Evolutionary conservation across 2,329 filamentous ascomycete genomes (phyloP).

Genomic region (Colletotrichum sp.): DNA sequence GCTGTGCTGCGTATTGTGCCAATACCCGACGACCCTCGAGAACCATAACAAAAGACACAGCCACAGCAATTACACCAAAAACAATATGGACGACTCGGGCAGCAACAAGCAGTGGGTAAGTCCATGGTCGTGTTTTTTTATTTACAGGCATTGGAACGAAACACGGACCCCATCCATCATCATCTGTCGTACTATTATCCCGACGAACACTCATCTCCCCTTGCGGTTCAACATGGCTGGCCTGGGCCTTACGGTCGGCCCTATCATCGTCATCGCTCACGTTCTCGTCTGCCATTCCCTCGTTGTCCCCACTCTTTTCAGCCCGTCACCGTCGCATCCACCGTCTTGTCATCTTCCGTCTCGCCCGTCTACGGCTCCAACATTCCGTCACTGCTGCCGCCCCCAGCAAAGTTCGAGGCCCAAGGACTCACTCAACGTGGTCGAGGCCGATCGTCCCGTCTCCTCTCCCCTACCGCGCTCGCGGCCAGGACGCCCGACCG

Average conservation of each 20-base stretch:
- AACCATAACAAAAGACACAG: not conserved
- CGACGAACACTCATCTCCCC: not conserved
- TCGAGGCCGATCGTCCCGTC: constrained; percentile 18
- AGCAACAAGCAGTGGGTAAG: constrained; percentile 57
- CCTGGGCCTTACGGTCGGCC: not conserved
- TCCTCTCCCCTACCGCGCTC: not conserved
- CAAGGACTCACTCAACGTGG: not conserved
- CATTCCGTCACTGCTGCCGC: constrained; percentile 13
- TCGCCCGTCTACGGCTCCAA: not conserved
- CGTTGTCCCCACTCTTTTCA: constrained; percentile 20
- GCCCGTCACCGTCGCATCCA: not conserved
- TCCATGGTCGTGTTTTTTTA: constrained; percentile 1
- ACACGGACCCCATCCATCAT: not conserved
- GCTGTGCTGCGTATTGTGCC: not conserved
- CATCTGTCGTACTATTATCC: not conserved
- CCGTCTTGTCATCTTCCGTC: not conserved
- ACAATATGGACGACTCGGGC: constrained; percentile 26
- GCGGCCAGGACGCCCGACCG: not conserved
- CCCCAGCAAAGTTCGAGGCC: not conserved
- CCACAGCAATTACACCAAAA: not conserved
- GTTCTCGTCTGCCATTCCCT: constrained; percentile 14
- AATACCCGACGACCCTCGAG: not conserved
- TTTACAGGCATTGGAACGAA: not conserved
- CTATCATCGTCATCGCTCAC: constrained; percentile 10
- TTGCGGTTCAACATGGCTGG: not conserved